phyloP scores from a whole-genome alignment of 2,329 filamentous ascomycete species.

The Stagonosporopsis rhizophila region DNA sequence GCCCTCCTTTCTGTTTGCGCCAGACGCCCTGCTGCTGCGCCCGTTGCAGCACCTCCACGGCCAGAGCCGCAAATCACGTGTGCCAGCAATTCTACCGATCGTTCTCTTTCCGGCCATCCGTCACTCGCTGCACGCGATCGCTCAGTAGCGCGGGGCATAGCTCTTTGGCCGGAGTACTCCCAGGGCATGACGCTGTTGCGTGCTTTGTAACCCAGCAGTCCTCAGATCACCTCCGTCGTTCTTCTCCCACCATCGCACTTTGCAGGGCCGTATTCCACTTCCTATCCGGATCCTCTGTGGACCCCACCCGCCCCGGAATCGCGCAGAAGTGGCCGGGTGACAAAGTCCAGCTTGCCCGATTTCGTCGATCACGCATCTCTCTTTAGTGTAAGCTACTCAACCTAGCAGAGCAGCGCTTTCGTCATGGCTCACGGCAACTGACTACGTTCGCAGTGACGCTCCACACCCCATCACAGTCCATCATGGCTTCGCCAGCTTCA shows the following conservation, averaged over 20 bases:
- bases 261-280: background rate
- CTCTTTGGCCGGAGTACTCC: conserved; percentile 11
- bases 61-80: conserved; percentile 7
- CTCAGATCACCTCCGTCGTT: conserved; percentile 7
- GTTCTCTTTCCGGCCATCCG: conserved; percentile 12
- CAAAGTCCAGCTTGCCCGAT: conserved; percentile 22
- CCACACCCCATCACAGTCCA: conserved; percentile 12
- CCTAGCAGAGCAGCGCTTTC: conserved; percentile 29
- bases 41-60: background rate
- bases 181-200: conserved; percentile 31
- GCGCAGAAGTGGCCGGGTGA: conserved; percentile 16
- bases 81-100: background rate
- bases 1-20: background rate
- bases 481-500: conserved; percentile 38
- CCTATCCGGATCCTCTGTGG: conserved; percentile 18
- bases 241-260: conserved; percentile 10
- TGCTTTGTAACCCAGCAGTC: conserved; percentile 11
- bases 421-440: conserved; percentile 26
- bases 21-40: conserved; percentile 3
- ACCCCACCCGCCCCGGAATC: conserved; percentile 14
- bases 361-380: conserved; percentile 23
- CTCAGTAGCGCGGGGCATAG: conserved; percentile 22
- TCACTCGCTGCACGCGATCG: conserved; percentile 19
- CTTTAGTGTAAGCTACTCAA: conserved; percentile 25
- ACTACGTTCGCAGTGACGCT: conserved; percentile 14